phyloP scores from a whole-genome alignment of 495 filamentous ascomycete species.

The Talaromyces borbonicus region DNA sequence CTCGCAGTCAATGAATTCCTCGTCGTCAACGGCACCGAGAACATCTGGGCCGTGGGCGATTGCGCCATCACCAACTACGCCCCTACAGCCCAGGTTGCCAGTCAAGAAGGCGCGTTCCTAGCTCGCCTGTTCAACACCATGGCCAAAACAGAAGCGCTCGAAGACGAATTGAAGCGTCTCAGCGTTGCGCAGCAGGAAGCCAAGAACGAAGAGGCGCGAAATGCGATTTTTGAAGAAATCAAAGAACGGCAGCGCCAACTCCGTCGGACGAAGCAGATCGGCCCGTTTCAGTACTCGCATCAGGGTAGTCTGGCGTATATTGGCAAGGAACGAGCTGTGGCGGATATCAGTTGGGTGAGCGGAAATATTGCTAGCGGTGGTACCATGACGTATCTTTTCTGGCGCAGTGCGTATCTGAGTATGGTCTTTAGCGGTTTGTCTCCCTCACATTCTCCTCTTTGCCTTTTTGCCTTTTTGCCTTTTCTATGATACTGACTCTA shows the following conservation, averaged over 20 bases:
- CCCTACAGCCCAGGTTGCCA: conserved; percentile 91
- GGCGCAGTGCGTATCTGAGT: conserved; percentile 93
- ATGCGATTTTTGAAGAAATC: conserved; percentile 57
- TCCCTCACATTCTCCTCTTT: conserved; percentile 4
- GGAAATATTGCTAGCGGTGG: conserved; percentile 88
- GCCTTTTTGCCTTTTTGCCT: conserved; percentile 1
- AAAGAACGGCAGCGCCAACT: conserved; percentile 77
- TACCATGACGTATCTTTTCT: conserved; percentile 82
- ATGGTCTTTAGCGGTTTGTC: conserved; percentile 98
- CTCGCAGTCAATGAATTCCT: conserved; percentile 97
- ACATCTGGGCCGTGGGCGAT: conserved; percentile 88
- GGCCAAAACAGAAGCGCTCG: conserved; percentile 78
- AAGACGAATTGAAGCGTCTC: conserved; percentile 55
- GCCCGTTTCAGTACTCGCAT: conserved; percentile 96
- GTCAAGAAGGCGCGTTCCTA: conserved; percentile 92
- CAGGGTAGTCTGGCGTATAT: conserved; percentile 97
- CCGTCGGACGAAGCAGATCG: conserved; percentile 80
- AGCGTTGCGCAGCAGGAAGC: conserved; percentile 56
- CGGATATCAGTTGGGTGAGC: conserved; percentile 94
- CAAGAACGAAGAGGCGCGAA: conserved; percentile 44
- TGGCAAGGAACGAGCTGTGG: conserved; percentile 93
- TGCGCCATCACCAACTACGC: conserved; percentile 95
- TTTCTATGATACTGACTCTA: conserved; percentile 12
- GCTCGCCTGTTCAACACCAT: conserved; percentile 96
- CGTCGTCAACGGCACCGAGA: conserved; percentile 91